phyloP scores from a whole-genome alignment of 2,329 filamentous ascomycete species.

The Aspergillus sclerotialis region DNA sequence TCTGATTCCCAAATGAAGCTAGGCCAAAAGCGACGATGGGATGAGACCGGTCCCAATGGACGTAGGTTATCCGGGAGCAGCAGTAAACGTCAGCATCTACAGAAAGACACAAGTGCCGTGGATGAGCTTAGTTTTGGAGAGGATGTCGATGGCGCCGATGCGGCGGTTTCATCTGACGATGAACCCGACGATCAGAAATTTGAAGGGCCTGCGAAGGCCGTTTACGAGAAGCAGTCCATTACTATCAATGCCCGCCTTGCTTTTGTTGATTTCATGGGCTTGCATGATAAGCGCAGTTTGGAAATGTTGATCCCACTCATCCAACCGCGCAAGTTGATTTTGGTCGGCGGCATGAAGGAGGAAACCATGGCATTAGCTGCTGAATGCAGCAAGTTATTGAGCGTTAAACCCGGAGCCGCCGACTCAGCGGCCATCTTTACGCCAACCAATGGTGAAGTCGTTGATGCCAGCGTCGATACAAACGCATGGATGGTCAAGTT shows the following conservation, averaged over 20 bases:
- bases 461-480: slow-evolving; percentile 93
- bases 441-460: slow-evolving; percentile 61
- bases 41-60: slow-evolving; percentile 53
- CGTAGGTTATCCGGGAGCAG: slow-evolving; percentile 35
- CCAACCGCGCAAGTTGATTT: slow-evolving; percentile 84
- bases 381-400: slow-evolving; percentile 66
- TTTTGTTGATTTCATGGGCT: slow-evolving; percentile 83
- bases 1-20: slow-evolving; percentile 55
- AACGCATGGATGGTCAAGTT: slow-evolving; percentile 96
- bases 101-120: slow-evolving; percentile 39
- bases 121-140: slow-evolving; percentile 41
- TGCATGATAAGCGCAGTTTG: slow-evolving; percentile 88
- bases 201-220: slow-evolving; percentile 68
- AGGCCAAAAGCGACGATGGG: slow-evolving; percentile 93
- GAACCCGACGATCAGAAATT: slow-evolving; percentile 45
- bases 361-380: slow-evolving; percentile 74
- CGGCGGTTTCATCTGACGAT: slow-evolving; percentile 49
- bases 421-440: slow-evolving; percentile 68
- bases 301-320: slow-evolving; percentile 94
- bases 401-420: slow-evolving; percentile 41
- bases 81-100: slow-evolving; percentile 55
- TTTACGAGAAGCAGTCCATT: slow-evolving; percentile 58
- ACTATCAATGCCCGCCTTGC: slow-evolving; percentile 68
- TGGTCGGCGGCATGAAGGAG: slow-evolving; percentile 71
- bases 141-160: slow-evolving; percentile 52